Evolutionary conservation across 2,329 filamentous ascomycete species (phyloP).

Genomic region (Ophioceras dolichostomum): DNA sequence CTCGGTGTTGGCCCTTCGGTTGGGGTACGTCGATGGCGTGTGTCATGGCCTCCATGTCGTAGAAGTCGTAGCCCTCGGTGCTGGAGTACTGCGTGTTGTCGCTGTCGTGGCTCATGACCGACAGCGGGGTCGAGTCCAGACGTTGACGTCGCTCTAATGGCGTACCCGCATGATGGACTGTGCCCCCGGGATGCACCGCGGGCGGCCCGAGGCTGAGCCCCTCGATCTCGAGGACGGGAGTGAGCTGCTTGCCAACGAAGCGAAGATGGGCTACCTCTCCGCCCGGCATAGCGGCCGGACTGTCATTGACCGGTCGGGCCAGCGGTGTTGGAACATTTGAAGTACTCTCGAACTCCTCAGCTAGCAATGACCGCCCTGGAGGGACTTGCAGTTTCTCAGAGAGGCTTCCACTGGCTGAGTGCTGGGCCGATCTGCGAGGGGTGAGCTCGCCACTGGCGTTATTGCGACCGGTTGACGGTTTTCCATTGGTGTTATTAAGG

Average conservation of each 20-base stretch:
- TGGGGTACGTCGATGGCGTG: slow-evolving; percentile 40
- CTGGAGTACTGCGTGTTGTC: slow-evolving; percentile 32
- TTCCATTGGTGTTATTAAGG: background rate
- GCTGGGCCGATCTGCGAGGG: too few species aligned
- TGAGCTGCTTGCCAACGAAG: slow-evolving; percentile 23
- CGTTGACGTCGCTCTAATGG: slow-evolving; percentile 24
- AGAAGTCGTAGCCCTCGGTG: slow-evolving; percentile 54
- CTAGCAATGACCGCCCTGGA: slow-evolving; percentile 31
- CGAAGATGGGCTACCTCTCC: slow-evolving; percentile 9
- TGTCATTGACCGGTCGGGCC: slow-evolving; percentile 35
- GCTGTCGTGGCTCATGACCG: slow-evolving; percentile 37
- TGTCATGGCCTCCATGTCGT: slow-evolving; percentile 42
- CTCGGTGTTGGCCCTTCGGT: slow-evolving; percentile 22
- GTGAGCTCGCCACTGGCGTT: slow-evolving; percentile 21
- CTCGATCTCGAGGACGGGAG: slow-evolving; percentile 36
- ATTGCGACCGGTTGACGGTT: background rate
- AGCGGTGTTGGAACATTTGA: slow-evolving; percentile 50
- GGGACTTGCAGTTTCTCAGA: too few species aligned
- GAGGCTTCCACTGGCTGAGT: too few species aligned
- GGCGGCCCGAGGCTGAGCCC: slow-evolving; percentile 39
- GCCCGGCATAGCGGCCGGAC: slow-evolving; percentile 11
- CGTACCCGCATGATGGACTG: slow-evolving; percentile 19
- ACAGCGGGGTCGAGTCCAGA: slow-evolving; percentile 37
- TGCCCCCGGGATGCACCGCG: slow-evolving; percentile 21
- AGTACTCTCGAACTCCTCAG: slow-evolving; percentile 48